Percentiles rank a stretch among this genome's conserved stretches.
These are phyloP conservation scores for Zasmidium cellare DNA, from an alignment of 2,329 filamentous ascomycete genomes.

Conservation along the genomic window DNA sequence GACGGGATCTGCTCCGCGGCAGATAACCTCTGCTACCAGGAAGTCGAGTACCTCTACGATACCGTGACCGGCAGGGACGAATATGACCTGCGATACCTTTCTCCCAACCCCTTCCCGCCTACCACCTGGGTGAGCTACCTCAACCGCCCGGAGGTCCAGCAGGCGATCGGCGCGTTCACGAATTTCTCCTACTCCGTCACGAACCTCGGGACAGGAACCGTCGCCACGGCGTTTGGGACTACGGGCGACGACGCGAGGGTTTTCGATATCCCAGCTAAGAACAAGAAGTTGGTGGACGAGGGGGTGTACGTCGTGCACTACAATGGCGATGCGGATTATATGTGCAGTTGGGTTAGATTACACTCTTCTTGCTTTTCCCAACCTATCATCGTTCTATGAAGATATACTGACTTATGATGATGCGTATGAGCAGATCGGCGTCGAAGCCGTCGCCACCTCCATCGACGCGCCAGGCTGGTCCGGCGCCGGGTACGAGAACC, in stretches of 20 bases:
- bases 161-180: conserved; percentile 58
- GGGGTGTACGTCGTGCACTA: conserved; percentile 45
- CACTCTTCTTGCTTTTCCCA: not conserved
- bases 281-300: conserved; percentile 39
- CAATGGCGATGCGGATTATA: conserved; percentile 51
- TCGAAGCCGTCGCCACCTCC: conserved; percentile 41
- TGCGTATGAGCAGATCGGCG: conserved; percentile 39
- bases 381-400: not conserved
- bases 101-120: conserved; percentile 59
- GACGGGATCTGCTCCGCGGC: conserved; percentile 55
- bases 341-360: conserved; percentile 44
- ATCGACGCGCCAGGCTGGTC: conserved; percentile 45
- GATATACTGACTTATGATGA: not conserved
- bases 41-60: conserved; percentile 57
- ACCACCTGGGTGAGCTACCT: conserved; percentile 53
- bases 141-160: conserved; percentile 55
- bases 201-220: conserved; percentile 50
- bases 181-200: conserved; percentile 55
- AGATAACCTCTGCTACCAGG: conserved; percentile 55
- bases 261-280: conserved; percentile 43
- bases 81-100: conserved; percentile 60
- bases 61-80: conserved; percentile 55
- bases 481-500: conserved; percentile 50
- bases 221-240: conserved; percentile 45
- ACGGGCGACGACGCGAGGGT: conserved; percentile 54